Percentiles rank a stretch among this genome's conserved stretches.
Conservation (phyloP, 2,329 filamentous ascomycete species). For the Fusarium pininemorale region DNA sequence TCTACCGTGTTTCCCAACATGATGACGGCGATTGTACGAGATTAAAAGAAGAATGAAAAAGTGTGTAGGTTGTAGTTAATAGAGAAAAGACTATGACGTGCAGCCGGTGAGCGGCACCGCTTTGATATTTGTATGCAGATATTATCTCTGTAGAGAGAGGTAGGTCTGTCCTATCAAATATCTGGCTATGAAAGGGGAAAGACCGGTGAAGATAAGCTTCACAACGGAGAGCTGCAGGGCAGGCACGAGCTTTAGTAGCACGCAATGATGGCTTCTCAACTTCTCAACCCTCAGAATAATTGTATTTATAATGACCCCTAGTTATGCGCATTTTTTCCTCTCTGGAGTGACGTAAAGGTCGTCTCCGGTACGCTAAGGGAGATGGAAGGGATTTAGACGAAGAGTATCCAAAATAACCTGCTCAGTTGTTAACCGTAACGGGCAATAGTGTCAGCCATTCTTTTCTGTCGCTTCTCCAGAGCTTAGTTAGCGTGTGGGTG, state of each 20-base stretch:
- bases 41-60: not conserved
- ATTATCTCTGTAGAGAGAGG: conserved; percentile 10
- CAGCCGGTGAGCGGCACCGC: not conserved
- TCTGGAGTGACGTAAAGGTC: conserved; percentile 19
- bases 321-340: conserved; percentile 9
- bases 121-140: conserved; percentile 1
- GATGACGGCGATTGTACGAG: not conserved
- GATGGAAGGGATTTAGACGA: conserved; percentile 16
- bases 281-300: not conserved
- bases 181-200: not conserved
- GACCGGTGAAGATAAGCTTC: conserved; percentile 14
- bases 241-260: conserved; percentile 2
- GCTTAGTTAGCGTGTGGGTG: conserved; percentile 9
- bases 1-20: conserved; percentile 49
- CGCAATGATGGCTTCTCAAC: not conserved
- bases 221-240: not conserved
- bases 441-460: not conserved
- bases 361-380: conserved; percentile 2
- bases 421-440: not conserved
- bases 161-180: conserved; percentile 2
- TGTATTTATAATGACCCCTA: conserved; percentile 24
- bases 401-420: not conserved
- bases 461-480: conserved; percentile 16
- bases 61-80: not conserved
- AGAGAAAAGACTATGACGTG: not conserved